Evolutionary conservation across 106 monocot species (phyloP), one percentile per base, ranked within the genome.

Genomic region (Dendrobium chrysotoxum): DNA sequence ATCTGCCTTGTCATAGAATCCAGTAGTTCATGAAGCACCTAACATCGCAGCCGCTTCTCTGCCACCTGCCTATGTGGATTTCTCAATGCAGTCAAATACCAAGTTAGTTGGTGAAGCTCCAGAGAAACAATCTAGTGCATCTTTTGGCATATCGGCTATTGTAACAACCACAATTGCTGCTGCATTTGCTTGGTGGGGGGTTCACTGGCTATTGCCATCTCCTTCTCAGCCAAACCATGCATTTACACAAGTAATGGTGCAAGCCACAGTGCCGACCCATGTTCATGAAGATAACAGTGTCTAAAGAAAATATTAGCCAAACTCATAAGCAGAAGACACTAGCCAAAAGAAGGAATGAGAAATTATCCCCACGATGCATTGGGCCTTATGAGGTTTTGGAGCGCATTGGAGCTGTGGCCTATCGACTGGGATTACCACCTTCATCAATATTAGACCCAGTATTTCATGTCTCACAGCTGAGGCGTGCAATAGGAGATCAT

Each of bases 121-220:
- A 13, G 35, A 54, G 71, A 73, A 57, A 38, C 79, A 75, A 11
- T 28, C 41, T 5, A 81, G 87, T 42, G 44, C 83, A 44, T 46
- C 80, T 42, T 80, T 87, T 35, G 80, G 81, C 77, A 73, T 87
- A 84, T 78, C 82, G 25, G 76, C 90, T 16, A 87, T 90, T 65
- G 88, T 87, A 72, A 76, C 87, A 41, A 87, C 90, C 75, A 93
- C 93, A 18, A 85, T 93, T 28, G 90, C 90, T 39, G 90, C 93
- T 28, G 93, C 93, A 47, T 85, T 85, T 57, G 93, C 90, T 20
- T 93, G 93, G 93, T 93, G 93, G 90, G 80, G 80, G 13, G 80
- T 80, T 18, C 84, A 91, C 40, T 90, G 90, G 21, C 30, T 90
- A 4, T 72, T 87, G 39, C 87, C 85, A 57, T 57, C 77, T 23